Base-by-base conservation (phyloP, 1,284 basidiomycete genomes). In the Fereydounia khargensis region DNA sequence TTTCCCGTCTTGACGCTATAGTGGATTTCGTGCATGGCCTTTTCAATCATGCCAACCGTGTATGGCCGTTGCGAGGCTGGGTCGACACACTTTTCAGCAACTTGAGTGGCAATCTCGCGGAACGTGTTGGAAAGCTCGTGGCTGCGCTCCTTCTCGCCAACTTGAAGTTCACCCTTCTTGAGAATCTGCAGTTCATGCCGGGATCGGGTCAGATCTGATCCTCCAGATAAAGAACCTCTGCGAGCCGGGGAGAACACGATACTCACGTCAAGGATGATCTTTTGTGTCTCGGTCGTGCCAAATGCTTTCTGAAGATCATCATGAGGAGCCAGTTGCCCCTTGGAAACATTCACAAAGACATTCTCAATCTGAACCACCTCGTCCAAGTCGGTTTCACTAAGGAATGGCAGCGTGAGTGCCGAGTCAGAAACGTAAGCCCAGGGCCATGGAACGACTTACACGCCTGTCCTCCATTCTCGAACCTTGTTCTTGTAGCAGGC, bases 401-500 rank as follows among this genome's bases (percentile, higher is more conserved):
- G 31, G 34, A 8, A 34, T n/a, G 18, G 5, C 8, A 8, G 34
- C 5, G 34, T 16, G 34, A 35, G 21, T 19, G 34, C 6, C 7
- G 34, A n/a, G 21, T 30, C 22, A 38, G 19, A 41, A 43, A 10
- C 14, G 9, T 17, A 16, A 16, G 31, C 24, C 25, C 8, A 27
- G 25, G 25, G 8, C 8, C 25, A 8, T 27, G 37, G 39, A 20
- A 30, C 10, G 16, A 47, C 45, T 31, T 21, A 80, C 85, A 94
- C 87, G 53, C 91, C 91, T 42, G 84, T 89, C 46, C 94, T 81
- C 85, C 88, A 98, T 78, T 96, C 92, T 64, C 91, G 88, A 17
- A 97, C 94, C 79, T 97, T 97, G 80, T 99, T 99, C 81, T 97
- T 96, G 80, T 97, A 97, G 78, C 92, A 97, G 36, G 94, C 94